Evolutionary conservation across 352 stramenopile genomes (phyloP), one percentile per base, ranked within the genome.

Genomic region (Phytopythium oedochilum): DNA sequence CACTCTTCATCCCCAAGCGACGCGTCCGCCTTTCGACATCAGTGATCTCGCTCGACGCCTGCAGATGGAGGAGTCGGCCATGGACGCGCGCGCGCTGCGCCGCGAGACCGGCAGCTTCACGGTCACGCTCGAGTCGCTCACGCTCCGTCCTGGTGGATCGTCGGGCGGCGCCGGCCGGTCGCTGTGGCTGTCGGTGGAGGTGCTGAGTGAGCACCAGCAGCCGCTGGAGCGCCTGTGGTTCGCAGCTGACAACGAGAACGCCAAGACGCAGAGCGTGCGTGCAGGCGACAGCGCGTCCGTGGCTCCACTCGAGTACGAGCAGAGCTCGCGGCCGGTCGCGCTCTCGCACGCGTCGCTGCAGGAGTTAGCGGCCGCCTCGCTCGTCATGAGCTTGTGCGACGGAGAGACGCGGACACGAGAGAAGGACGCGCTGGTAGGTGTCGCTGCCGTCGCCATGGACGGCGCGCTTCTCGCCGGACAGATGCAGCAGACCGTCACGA

Each of bases 161-260:
- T 26, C 28, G 7, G 18, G 45, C 29, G 28, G n/a, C 32, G 10
- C 29, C 0, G 20, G 0, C 8, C 60, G 54, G 2, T 23, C 61
- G 7, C n/a, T 85, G 20, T 88, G 73, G 75, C 53, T 38, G 17
- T 64, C 55, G 28, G 69, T 88, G 53, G 55, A 78, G 56, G 35
- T 87, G 10, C 66, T 78, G 17, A 20, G 61, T 29, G 52, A 53
- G 20, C 46, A 31, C 5, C 64, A 66, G 31, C 54, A 59, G 46
- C 56, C 67, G 0, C 57, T 80, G 20, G 66, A 82, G 32, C 44
- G 59, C 38, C 59, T 86, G 15, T 89, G 78, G 78, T 89, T 89
- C 57, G 18, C 57, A 4, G 40, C 23, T 0, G 72, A 85, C 17
- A 67, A 83, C 38, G 78, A 78, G 45, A 87, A 87, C 43, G 66